A percentile compares a stretch with the other conserved stretches of the same genome.
Evolutionary conservation across 2,329 filamentous ascomycete species (phyloP).

Genomic region (Trichophyton simii): DNA sequence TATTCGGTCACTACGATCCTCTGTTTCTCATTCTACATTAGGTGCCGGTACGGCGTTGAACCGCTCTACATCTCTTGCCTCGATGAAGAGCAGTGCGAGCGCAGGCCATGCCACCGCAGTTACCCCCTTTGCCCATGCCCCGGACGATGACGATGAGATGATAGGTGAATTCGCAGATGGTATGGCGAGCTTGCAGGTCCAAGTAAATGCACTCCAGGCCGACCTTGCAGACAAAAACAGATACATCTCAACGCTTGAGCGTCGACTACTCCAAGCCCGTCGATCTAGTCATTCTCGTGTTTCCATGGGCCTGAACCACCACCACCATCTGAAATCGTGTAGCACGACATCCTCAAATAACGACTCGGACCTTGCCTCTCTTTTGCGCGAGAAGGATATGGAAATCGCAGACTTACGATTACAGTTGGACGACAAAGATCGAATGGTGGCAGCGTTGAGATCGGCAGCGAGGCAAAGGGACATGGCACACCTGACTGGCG

Average conservation of each 20-base stretch:
- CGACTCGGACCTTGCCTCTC: slow-evolving; percentile 58
- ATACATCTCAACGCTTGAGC: slow-evolving; percentile 89
- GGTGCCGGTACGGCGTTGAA: slow-evolving; percentile 43
- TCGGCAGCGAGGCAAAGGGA: slow-evolving; percentile 78
- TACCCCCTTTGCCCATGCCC: slow-evolving; percentile 29
- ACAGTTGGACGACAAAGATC: slow-evolving; percentile 84
- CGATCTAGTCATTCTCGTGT: slow-evolving; percentile 80
- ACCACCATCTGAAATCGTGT: slow-evolving; percentile 30
- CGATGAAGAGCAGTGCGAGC: slow-evolving; percentile 36
- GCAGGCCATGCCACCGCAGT: slow-evolving; percentile 21
- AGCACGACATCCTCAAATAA: slow-evolving; percentile 57
- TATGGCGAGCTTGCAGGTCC: slow-evolving; percentile 65
- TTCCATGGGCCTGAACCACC: slow-evolving; percentile 55
- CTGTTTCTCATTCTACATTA: slow-evolving; percentile 51
- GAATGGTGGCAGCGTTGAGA: slow-evolving; percentile 77
- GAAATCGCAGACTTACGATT: slow-evolving; percentile 87
- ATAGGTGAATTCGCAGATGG: slow-evolving; percentile 77
- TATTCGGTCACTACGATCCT: slow-evolving; percentile 52
- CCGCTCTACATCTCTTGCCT: slow-evolving; percentile 55
- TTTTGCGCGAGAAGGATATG: slow-evolving; percentile 76
- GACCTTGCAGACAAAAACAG: slow-evolving; percentile 94
- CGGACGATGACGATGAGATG: slow-evolving; percentile 60
- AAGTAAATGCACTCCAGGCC: slow-evolving; percentile 84
- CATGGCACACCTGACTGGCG: slow-evolving; percentile 49
- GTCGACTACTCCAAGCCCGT: slow-evolving; percentile 77